Conservation (phyloP, 1,284 basidiomycete species). For the Naganishia sp. region DNA sequence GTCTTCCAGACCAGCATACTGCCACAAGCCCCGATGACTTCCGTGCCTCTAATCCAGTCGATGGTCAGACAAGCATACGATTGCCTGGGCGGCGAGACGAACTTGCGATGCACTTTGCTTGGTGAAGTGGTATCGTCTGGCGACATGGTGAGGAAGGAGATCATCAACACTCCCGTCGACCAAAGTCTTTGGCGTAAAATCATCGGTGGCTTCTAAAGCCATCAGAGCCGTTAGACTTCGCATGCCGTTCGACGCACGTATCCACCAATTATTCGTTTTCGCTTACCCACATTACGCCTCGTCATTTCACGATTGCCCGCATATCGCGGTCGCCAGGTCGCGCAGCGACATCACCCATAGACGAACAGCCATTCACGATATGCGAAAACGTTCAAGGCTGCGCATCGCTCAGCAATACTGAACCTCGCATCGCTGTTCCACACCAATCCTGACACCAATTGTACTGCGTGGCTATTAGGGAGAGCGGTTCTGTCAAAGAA, state of each 20-base stretch:
- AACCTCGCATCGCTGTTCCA: slow-evolving; percentile 4
- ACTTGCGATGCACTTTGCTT: slow-evolving; percentile 35
- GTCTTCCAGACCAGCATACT: slow-evolving; percentile 39
- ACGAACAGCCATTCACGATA: neutral
- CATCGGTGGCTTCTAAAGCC: slow-evolving; percentile 17
- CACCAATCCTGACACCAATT: no score
- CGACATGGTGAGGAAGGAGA: slow-evolving; percentile 25
- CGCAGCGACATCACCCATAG: neutral
- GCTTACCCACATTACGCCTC: slow-evolving; percentile 9
- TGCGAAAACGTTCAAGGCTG: no score
- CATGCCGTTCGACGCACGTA: neutral
- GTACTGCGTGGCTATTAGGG: neutral
- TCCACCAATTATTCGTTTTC: slow-evolving; percentile 11
- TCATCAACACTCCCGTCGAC: slow-evolving; percentile 18
- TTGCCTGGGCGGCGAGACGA: slow-evolving; percentile 40
- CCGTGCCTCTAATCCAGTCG: slow-evolving; percentile 39
- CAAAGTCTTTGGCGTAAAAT: slow-evolving; percentile 14
- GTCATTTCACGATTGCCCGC: neutral
- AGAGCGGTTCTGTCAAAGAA: slow-evolving; percentile 12
- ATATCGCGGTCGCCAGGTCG: neutral
- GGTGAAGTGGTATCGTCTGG: slow-evolving; percentile 19
- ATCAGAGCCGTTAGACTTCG: neutral
- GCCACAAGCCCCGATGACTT: slow-evolving; percentile 41
- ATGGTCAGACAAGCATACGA: slow-evolving; percentile 46
- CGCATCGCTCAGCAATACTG: no score